Conservation (phyloP, 2,329 filamentous ascomycete genomes). For the Epichloe aotearoae region DNA sequence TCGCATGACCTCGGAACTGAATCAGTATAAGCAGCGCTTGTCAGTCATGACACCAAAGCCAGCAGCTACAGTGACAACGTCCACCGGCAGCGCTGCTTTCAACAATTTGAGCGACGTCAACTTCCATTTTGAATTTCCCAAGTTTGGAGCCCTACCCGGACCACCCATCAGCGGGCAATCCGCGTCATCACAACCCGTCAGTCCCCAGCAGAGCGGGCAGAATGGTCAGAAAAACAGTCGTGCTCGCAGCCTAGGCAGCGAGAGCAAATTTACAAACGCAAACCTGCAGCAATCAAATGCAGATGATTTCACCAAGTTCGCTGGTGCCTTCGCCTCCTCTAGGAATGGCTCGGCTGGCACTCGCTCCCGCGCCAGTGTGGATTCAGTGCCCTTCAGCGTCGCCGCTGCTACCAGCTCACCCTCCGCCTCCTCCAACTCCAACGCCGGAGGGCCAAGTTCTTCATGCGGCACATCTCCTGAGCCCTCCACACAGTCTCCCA, state of each 20-base stretch:
- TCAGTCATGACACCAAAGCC: constrained; percentile 37
- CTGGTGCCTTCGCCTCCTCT: constrained; percentile 46
- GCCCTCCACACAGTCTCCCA: constrained; percentile 58
- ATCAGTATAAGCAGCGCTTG: constrained; percentile 81
- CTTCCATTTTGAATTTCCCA: constrained; percentile 93
- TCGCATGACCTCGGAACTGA: constrained; percentile 69
- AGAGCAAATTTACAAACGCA: constrained; percentile 12
- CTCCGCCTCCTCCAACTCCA: constrained; percentile 48
- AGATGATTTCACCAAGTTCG: constrained; percentile 40
- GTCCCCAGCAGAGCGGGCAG: constrained; percentile 16
- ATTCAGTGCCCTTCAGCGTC: constrained; percentile 34
- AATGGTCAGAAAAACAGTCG: constrained; percentile 13
- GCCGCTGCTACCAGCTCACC: constrained; percentile 49
- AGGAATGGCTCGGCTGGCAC: constrained; percentile 31
- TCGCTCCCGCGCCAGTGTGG: constrained; percentile 36
- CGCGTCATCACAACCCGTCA: constrained; percentile 20
- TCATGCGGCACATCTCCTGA: constrained; percentile 70
- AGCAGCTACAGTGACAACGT: constrained; percentile 25
- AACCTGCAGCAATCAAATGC: constrained; percentile 6
- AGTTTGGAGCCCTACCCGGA: constrained; percentile 64
- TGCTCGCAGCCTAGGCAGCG: constrained; percentile 17
- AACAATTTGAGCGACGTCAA: constrained; percentile 59
- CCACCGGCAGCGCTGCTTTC: constrained; percentile 33
- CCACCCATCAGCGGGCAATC: constrained; percentile 19
- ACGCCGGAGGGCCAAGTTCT: constrained; percentile 40